Evolutionary conservation across 2,329 filamentous ascomycete genomes (phyloP).

Genomic region (Cytospora leucostoma): DNA sequence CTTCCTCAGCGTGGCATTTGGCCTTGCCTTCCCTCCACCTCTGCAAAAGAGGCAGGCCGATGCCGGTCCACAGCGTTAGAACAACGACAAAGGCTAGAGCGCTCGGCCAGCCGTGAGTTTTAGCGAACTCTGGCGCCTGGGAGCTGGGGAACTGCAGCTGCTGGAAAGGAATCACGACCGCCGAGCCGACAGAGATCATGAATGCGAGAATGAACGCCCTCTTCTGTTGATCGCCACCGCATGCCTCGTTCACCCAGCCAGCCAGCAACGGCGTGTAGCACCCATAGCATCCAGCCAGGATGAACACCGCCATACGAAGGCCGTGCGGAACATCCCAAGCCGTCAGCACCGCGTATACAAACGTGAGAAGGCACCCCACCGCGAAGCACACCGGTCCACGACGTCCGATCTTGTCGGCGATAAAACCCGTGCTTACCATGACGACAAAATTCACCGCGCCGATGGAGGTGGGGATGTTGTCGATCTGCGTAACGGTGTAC

Average conservation of each 20-base stretch:
- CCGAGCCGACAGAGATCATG: slow-evolving; percentile 41
- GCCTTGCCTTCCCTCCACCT: slow-evolving; percentile 27
- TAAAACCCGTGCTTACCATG: slow-evolving; percentile 38
- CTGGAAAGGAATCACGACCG: slow-evolving; percentile 43
- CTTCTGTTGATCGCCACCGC: slow-evolving; percentile 46
- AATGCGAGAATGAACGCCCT: slow-evolving; percentile 44
- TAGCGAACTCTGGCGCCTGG: slow-evolving; percentile 38
- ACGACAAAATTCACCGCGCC: slow-evolving; percentile 46
- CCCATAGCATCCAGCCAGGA: slow-evolving; percentile 43
- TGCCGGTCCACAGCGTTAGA: slow-evolving; percentile 39
- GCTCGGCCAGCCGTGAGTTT: slow-evolving; percentile 42
- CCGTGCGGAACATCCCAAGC: slow-evolving; percentile 43
- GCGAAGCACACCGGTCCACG: slow-evolving; percentile 41
- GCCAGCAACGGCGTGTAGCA: slow-evolving; percentile 45
- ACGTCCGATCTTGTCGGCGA: slow-evolving; percentile 38
- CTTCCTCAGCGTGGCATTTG: slow-evolving; percentile 21
- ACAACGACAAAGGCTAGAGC: slow-evolving; percentile 38
- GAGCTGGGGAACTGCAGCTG: slow-evolving; percentile 41
- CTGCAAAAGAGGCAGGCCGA: slow-evolving; percentile 35
- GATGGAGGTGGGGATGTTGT: slow-evolving; percentile 48
- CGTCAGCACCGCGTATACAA: slow-evolving; percentile 40
- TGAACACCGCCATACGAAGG: slow-evolving; percentile 43
- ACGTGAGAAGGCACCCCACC: slow-evolving; percentile 39
- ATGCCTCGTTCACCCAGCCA: slow-evolving; percentile 44
- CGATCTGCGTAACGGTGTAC: slow-evolving; percentile 44